These are phyloP conservation scores for Chytriomyces confervae DNA, from an alignment of 192 early-diverging fungal genomes.

Conservation along the genomic window DNA sequence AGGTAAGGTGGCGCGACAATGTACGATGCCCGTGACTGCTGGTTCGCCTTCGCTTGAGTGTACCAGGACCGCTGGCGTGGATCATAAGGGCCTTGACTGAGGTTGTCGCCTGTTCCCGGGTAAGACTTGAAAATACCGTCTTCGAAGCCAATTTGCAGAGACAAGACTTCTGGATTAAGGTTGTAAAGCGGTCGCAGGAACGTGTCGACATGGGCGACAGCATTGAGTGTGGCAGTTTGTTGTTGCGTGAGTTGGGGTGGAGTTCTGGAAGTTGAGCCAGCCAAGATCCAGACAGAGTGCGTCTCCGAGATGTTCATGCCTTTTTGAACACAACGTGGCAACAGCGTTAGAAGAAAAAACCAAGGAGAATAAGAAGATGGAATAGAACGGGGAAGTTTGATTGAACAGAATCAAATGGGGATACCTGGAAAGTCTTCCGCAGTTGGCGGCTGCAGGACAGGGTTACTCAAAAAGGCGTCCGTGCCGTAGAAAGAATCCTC, in stretches of 20 bases:
- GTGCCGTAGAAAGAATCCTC: slow-evolving; percentile 30
- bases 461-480: slow-evolving; percentile 16
- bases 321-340: too few relatives aligned
- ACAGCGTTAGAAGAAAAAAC: neutral
- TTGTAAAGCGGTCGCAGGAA: slow-evolving; percentile 34
- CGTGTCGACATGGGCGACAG: slow-evolving; percentile 36
- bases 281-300: slow-evolving; percentile 38
- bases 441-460: slow-evolving; percentile 12
- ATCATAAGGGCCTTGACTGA: slow-evolving; percentile 31
- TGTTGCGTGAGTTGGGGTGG: slow-evolving; percentile 28
- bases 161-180: slow-evolving; percentile 24
- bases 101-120: slow-evolving; percentile 33
- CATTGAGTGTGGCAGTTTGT: slow-evolving; percentile 26
- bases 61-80: slow-evolving; percentile 42
- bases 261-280: slow-evolving; percentile 9
- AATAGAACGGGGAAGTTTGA: neutral
- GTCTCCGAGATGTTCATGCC: slow-evolving; percentile 24
- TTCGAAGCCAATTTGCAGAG: slow-evolving; percentile 38
- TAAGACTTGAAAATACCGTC: slow-evolving; percentile 41
- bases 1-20: slow-evolving; percentile 39
- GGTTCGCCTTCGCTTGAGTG: slow-evolving; percentile 26
- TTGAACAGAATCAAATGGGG: slow-evolving; percentile 10
- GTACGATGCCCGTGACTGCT: neutral
- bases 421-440: slow-evolving; percentile 6
- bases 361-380: neutral